Evolutionary conservation across 331 rosid species (phyloP).

Genomic region (Acacia concinna): DNA sequence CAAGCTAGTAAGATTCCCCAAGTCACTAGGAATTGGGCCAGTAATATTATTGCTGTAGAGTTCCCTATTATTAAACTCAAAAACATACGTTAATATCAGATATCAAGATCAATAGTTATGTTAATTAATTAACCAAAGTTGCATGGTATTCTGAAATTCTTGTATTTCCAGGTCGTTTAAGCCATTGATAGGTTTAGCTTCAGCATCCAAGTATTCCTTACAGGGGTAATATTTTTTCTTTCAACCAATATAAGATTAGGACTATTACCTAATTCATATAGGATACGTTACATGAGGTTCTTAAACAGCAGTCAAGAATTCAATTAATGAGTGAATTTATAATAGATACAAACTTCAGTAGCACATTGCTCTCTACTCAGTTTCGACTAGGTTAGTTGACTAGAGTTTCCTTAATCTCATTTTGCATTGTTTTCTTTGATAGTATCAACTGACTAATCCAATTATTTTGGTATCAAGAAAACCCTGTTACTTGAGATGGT

Average conservation of each 20-base stretch:
- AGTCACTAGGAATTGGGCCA: slow-evolving; percentile 87
- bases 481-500: background rate
- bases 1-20: slow-evolving; percentile 95
- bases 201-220: background rate
- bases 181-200: background rate
- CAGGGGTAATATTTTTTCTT: background rate
- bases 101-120: background rate
- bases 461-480: background rate
- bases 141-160: background rate
- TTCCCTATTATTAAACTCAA: slow-evolving; percentile 55
- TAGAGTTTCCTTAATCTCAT: background rate
- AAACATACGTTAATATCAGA: background rate
- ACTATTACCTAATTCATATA: background rate
- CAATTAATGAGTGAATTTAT: too few relatives aligned
- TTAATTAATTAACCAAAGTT: background rate
- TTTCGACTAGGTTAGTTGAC: background rate
- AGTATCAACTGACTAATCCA: background rate
- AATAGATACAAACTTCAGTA: background rate
- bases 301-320: background rate
- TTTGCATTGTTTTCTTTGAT: background rate
- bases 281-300: background rate
- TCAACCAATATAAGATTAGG: background rate
- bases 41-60: slow-evolving; percentile 95
- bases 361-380: background rate
- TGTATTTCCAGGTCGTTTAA: background rate